Evolutionary conservation across 2,329 filamentous ascomycete genomes (phyloP), one percentile per base, ranked within the genome.

Genomic region (Alternaria arborescens): DNA sequence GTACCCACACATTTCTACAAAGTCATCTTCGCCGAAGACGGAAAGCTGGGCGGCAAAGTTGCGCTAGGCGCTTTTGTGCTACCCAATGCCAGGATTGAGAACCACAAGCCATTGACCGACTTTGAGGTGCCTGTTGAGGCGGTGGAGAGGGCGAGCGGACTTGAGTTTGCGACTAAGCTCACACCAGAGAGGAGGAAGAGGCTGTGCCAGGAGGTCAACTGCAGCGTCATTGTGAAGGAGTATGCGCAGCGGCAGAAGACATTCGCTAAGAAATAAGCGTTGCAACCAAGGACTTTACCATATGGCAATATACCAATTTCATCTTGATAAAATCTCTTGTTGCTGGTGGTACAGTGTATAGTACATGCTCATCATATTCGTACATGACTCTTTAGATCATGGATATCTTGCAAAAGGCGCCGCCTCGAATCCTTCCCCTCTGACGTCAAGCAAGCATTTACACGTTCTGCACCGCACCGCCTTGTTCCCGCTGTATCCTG

Each of bases 1-100:
- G 95, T 99, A 54, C 95, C 95, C 3, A 99, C 95, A 22, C 95
- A 99, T 80, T 99, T 99, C 82, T 99, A 97, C 87, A 99, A 99
- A 84, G 93, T 99, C 74, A 95, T 99, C 71, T 97, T 95, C 74
- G 95, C 92, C 26, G 95, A 99, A 81, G 93, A 97, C 73, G 91
- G 91, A 4, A 80, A 76, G 60, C 80, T 77, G 10, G 91, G 92
- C 18, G 75, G 76, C 11, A 77, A 78, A 28, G 95, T 99, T 34
- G 93, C 93, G 32, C 82, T 99, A 36, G 95, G 92, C 46, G 95
- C 95, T 8, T 99, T 99, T 74, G 94, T 99, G 54, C 84, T 99
- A 71, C 95, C 95, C 16, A 99, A 99, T 78, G 93, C 93, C 2
- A 85, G 82, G 18, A 99, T 99, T 70, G 84, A 91, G 38, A 99